Base-by-base conservation (phyloP, 805 yeast species). In the Suhomyces sp. region DNA sequence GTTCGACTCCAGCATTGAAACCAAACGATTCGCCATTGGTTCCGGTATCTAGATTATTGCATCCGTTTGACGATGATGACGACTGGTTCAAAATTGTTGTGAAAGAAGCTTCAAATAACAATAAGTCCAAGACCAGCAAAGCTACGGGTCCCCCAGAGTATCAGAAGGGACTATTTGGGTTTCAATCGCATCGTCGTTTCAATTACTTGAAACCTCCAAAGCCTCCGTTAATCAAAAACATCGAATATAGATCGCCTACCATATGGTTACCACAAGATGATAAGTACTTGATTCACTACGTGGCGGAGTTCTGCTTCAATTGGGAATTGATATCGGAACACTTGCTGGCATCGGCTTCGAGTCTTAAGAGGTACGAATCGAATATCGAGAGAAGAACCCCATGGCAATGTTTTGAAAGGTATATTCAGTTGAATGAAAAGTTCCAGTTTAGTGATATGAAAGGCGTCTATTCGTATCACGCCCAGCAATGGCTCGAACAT, bases 391-490 rank as follows among this genome's bases (percentile, higher is more conserved):
- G 97, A 63, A 81, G 99, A 63, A 94, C 98, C 0, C 96, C 99
- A 0, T 94, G 99, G 99, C 98, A 93, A 67, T 93, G 98, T 67
- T 94, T 94, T 73, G 99, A 94, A 69, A 77, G 99, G 59, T 94
- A 93, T 76, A 86, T 92, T 55, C 98, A 93, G 71, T 77, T 94
- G 58, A 90, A 89, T 61, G 97, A 93, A 54, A 85, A 86, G 54
- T 93, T 91, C 62, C 96, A 90, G 58, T 82, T 90, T 55, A 76
- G 84, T 42, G 98, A 93, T 63, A 83, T 94, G 84, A 85, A 88
- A 63, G 99, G 98, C 0, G 81, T 87, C 17, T 83, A 88, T 61
- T 90, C 97, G 0, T 82, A 83, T 50, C 82, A 79, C 56, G 97
- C 97, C 0, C 93, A 89, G 66, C 84, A 84, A 56, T 94, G 98